Conservation (phyloP, 2,329 filamentous ascomycete genomes). For the Fusarium heterosporum region DNA sequence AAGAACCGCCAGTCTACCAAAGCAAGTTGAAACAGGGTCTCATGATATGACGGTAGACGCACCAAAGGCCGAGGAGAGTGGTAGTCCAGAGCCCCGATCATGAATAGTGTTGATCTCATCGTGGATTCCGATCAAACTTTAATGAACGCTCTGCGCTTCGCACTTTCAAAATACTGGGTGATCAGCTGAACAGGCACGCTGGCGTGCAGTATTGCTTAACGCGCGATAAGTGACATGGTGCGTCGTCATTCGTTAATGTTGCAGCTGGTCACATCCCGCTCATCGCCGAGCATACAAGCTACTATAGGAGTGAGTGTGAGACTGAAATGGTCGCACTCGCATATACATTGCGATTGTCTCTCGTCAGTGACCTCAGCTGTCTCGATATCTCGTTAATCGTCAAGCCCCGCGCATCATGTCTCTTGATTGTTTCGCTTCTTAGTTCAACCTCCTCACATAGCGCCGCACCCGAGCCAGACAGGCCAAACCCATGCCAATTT, state of each 20-base stretch:
- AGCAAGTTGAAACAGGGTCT: background rate
- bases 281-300: conserved; percentile 16
- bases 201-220: conserved; percentile 21
- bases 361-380: conserved; percentile 15
- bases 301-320: conserved; percentile 1
- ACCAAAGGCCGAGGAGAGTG: background rate
- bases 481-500: conserved; percentile 38
- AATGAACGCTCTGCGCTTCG: background rate
- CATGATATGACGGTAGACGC: background rate
- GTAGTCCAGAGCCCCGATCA: background rate
- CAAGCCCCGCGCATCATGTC: conserved; percentile 21
- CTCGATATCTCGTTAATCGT: background rate
- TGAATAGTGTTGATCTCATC: background rate
- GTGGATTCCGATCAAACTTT: conserved; percentile 5
- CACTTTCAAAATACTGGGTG: background rate
- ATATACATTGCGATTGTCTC: conserved; percentile 2
- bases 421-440: conserved; percentile 33
- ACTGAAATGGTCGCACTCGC: conserved; percentile 5
- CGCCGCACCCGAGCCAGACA: conserved; percentile 22
- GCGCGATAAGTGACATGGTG: conserved; percentile 44
- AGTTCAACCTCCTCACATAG: conserved; percentile 23
- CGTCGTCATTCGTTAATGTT: conserved; percentile 36
- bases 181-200: conserved; percentile 12
- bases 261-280: conserved; percentile 28
- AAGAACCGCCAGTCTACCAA: conserved; percentile 2